A percentile compares a stretch with the other conserved stretches of the same genome.
Conservation (phyloP, 169 alveolate species). For the Plasmodium billcollinsi region DNA sequence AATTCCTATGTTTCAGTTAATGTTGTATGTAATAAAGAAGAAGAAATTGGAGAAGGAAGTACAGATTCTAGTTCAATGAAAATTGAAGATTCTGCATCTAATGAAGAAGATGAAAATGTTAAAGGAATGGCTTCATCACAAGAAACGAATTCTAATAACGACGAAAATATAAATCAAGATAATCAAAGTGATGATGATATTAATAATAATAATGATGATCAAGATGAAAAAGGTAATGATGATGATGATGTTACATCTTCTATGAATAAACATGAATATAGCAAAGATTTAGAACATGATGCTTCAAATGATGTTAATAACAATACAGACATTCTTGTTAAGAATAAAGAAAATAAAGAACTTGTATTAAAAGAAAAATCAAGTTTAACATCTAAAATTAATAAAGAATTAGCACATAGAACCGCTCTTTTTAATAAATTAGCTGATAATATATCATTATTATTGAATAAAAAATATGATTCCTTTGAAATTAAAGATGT, state of each 20-base stretch:
- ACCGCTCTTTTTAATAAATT: slow-evolving; percentile 9
- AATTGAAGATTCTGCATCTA: background rate
- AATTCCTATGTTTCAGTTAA: slow-evolving; percentile 29
- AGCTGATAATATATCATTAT: background rate
- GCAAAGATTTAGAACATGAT: background rate
- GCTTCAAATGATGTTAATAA: background rate
- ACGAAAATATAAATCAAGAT: too few relatives aligned
- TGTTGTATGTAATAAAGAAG: slow-evolving; percentile 18
- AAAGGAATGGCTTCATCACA: slow-evolving; percentile 1
- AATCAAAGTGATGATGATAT: too few relatives aligned
- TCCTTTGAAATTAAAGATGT: slow-evolving; percentile 22
- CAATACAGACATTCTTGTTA: background rate
- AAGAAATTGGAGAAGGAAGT: background rate
- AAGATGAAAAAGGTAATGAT: background rate
- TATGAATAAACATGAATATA: background rate
- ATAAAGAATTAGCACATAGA: slow-evolving; percentile 3
- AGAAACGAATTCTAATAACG: too few relatives aligned
- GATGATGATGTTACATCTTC: background rate
- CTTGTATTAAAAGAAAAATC: slow-evolving; percentile 4
- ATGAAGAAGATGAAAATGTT: background rate
- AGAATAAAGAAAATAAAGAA: slow-evolving; percentile 15
- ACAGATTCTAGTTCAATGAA: background rate
- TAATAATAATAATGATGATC: too few relatives aligned
- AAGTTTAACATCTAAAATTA: background rate
- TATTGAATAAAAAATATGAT: background rate